Evolutionary conservation across 352 stramenopile genomes (phyloP), one percentile per base, ranked within the genome.

Genomic region (Globisporangium spiculum): DNA sequence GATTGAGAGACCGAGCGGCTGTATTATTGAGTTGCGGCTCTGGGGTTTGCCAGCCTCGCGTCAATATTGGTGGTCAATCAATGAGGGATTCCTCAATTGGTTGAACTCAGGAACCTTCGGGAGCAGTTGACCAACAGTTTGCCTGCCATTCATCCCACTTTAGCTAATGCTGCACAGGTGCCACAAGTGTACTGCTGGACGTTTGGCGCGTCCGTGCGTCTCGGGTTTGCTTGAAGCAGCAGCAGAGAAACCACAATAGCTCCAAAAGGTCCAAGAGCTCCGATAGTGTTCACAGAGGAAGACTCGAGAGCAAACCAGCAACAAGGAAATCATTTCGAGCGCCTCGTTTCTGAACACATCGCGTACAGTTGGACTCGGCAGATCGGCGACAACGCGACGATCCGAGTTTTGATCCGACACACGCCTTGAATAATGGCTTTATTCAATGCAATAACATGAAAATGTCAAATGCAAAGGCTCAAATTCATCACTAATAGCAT

Each of bases 161-260:
- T 60, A 60, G 54, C 54, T 60, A 41, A 60, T 60, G 54, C 26
- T n/a, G 24, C 8, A 57, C 52, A 57, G 22, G 34, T 18, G 24
- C 44, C 44, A 22, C 44, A 50, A 16, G 6, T 16, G 41, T n/a
- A 32, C 30, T 32, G 4, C 30, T 48, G 14, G 44, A 16, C 44
- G 36, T 44, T 44, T 44, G 36, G 36, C 36, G 1, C 10, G 32
- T 48, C 4, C 4, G 38, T 48, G 36, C 36, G 36, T 44, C 16
- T 14, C 3, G 4, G 41, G 41, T 50, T 50, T 52, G 44, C 6
- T 52, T 52, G 44, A 22, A 52, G 44, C 18, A 52, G 18, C 44
- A 52, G 44, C 44, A 52, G 44, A n/a, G 44, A 52, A 52, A 52
- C 41, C 41, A 50, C 44, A 22, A n/a, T 4, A 52, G 44, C 44